Evolutionary conservation across 768 basidiomycete species (phyloP), one percentile per base, ranked within the genome.

Genomic region (Tricholoma flavovirens): DNA sequence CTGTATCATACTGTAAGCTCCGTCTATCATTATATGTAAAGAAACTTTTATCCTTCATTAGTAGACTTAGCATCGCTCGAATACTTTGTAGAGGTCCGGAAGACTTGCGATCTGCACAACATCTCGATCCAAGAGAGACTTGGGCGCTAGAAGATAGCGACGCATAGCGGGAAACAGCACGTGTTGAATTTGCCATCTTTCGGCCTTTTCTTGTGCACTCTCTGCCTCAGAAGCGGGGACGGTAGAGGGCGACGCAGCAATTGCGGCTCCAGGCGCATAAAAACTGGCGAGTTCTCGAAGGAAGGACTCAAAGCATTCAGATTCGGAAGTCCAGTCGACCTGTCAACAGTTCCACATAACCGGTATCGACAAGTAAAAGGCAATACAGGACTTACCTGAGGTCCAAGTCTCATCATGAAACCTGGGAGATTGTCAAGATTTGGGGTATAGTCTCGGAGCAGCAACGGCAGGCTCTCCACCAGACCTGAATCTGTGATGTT

Each of bases 51-150:
- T 60, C 26, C 11, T 52, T 38, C 56, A 55, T 30, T 55, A 49
- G 24, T 22, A 42, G 14, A 15, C 43, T 76, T 67, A 98, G 66
- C 95, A 98, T 60, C 95, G 73, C 72, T 98, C 95, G 64, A 98
- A 99, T 0, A 98, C 90, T 59, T 88, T 86, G 69, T 97, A 99
- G 53, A 99, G 74, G 60, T 95, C 93, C 1, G 93, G 93, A 42
- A 98, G 71, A 68, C 83, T 88, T 9, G 97, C 94, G 17, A 96
- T 83, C 70, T 95, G 90, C 2, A 92, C 83, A 4, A 98, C 84
- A 64, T 92, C 90, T 24, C 73, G 66, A 60, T 86, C 88, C 50
- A 87, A 75, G 56, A 87, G 73, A 2, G 79, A 80, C 67, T 80
- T 87, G 6, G 78, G 93, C 45, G 84, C 82, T 5, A 73, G 68